phyloP scores from a whole-genome alignment of 2,329 filamentous ascomycete species.

The Colletotrichum chlorophyti region DNA sequence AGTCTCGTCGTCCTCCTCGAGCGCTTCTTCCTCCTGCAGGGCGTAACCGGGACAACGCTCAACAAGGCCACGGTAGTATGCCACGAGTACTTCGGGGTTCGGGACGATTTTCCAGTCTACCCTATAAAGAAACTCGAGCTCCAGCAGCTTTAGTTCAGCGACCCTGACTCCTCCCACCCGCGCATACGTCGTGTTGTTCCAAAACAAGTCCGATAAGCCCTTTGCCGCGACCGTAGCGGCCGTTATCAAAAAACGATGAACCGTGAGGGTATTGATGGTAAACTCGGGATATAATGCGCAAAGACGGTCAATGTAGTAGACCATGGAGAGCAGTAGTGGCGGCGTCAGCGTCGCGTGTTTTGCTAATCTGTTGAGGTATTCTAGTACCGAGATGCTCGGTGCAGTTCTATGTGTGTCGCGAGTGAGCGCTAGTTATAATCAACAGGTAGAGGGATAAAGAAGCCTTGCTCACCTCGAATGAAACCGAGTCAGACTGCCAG shows the following conservation, averaged over 20 bases:
- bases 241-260: constrained; percentile 96
- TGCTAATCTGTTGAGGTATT: constrained; percentile 91
- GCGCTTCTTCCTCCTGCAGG: constrained; percentile 49
- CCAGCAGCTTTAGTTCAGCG: constrained; percentile 86
- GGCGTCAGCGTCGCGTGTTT: constrained; percentile 93
- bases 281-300: constrained; percentile 93
- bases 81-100: constrained; percentile 88
- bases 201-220: constrained; percentile 94
- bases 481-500: constrained; percentile 89
- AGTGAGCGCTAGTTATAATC: constrained; percentile 28
- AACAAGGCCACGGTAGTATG: constrained; percentile 90
- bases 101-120: constrained; percentile 98
- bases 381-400: constrained; percentile 90
- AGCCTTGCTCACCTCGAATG: constrained; percentile 76
- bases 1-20: constrained; percentile 39
- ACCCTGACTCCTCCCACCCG: constrained; percentile 91
- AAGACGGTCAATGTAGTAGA: constrained; percentile 96
- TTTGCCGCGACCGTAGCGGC: constrained; percentile 96
- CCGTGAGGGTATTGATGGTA: constrained; percentile 93
- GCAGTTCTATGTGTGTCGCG: constrained; percentile 54
- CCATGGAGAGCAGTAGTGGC: constrained; percentile 95
- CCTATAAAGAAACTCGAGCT: constrained; percentile 90
- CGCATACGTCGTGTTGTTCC: constrained; percentile 97
- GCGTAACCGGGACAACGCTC: constrained; percentile 66
- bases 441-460: constrained; percentile 3